Percentiles rank a stretch among this genome's conserved stretches.
phyloP scores from a whole-genome alignment of 2,329 filamentous ascomycete genomes.

The Sclerotinia trifoliorum region DNA sequence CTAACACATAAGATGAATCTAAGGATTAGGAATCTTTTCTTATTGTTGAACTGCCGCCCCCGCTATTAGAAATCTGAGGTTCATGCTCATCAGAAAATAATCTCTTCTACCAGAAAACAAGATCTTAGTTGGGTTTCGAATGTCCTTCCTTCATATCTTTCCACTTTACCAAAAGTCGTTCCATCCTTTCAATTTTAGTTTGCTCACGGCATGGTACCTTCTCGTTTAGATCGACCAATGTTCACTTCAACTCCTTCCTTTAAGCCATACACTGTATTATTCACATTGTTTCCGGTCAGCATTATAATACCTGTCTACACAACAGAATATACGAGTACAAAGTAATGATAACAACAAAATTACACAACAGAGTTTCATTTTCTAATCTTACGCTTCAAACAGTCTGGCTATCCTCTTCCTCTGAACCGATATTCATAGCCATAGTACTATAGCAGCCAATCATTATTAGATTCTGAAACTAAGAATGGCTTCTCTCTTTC shows the following conservation, averaged over 20 bases:
- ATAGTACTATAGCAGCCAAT: neutral
- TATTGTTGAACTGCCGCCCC: neutral
- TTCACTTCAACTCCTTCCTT: neutral
- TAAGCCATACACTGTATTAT: neutral
- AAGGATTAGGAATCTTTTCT: neutral
- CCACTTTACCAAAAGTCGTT: neutral
- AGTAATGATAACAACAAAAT: neutral
- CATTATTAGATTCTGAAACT: neutral
- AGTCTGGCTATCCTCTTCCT: neutral
- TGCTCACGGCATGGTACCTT: neutral
- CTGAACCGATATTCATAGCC: neutral
- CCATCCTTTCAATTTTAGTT: neutral
- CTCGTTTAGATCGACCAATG: neutral
- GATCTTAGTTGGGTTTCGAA: neutral
- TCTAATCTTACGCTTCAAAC: no score
- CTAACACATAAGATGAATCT: neutral
- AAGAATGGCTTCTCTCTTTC: neutral
- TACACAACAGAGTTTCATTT: neutral
- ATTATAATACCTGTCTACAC: neutral
- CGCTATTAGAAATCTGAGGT: neutral
- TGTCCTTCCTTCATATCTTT: neutral
- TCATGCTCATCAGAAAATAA: neutral
- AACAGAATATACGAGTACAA: neutral
- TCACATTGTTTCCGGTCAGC: neutral
- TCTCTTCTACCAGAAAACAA: neutral